Percentiles rank a stretch among this genome's conserved stretches.
Conservation (phyloP, 306 rosid genomes). For the Lagenaria siceraria region DNA sequence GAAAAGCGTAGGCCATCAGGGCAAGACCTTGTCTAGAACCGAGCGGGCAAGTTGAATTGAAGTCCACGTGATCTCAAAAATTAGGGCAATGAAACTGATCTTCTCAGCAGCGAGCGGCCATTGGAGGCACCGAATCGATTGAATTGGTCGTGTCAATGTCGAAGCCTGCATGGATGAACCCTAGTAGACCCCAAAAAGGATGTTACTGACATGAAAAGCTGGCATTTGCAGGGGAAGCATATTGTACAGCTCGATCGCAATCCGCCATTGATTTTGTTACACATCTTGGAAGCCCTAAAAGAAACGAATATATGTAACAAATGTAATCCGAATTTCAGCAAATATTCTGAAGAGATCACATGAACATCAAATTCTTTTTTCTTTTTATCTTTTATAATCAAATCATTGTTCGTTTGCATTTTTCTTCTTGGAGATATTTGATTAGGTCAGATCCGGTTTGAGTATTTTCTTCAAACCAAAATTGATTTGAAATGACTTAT, state of each 20-base stretch:
- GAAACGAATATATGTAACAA: neutral
- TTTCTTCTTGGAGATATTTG: neutral
- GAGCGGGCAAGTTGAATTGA: neutral
- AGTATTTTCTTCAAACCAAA: neutral
- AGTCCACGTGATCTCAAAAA: conserved; percentile 1
- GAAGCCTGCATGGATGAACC: neutral
- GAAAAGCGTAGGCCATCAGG: conserved; percentile 3
- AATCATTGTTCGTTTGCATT: neutral
- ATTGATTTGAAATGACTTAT: neutral
- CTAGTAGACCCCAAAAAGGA: neutral
- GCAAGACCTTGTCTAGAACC: neutral
- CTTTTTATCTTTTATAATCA: neutral
- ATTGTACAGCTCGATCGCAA: conserved; percentile 4
- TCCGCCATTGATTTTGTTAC: conserved; percentile 1
- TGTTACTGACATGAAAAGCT: neutral
- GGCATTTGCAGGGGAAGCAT: neutral
- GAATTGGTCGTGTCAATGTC: conserved; percentile 6
- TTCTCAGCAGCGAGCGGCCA: neutral
- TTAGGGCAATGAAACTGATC: neutral
- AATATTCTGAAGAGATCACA: neutral
- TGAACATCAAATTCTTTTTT: neutral
- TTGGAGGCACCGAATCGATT: neutral
- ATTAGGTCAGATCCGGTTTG: neutral
- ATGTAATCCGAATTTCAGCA: neutral
- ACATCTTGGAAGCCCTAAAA: neutral